Percentiles rank a stretch among this genome's conserved stretches.
phyloP scores from a whole-genome alignment of 495 filamentous ascomycete species.

The Podospora comata region DNA sequence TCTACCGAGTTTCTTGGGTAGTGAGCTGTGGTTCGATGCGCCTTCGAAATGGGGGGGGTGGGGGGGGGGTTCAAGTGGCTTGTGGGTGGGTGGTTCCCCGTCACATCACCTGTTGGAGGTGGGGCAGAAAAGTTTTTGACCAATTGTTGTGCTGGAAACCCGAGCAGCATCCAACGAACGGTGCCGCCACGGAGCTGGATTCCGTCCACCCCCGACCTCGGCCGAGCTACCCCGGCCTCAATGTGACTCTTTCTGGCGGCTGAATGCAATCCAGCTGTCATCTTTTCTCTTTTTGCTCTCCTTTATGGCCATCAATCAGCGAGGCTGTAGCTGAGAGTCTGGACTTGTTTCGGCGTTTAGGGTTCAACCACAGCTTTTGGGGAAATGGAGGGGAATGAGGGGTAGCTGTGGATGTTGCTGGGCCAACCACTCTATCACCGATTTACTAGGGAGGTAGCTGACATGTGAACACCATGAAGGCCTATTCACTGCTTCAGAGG shows the following conservation, averaged over 20 bases:
- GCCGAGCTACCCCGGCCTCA: slow-evolving; percentile 14
- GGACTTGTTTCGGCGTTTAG: not conserved
- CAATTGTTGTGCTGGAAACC: not conserved
- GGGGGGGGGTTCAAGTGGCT: not conserved
- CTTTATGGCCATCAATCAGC: not conserved
- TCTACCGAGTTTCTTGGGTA: not conserved
- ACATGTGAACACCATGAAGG: not conserved
- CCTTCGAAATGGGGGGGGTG: not conserved
- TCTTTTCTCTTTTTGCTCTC: not conserved
- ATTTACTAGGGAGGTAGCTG: not conserved
- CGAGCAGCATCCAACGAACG: not conserved
- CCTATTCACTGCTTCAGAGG: not conserved
- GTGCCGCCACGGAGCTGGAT: slow-evolving; percentile 9
- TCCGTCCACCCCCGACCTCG: slow-evolving; percentile 21
- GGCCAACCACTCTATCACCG: not conserved
- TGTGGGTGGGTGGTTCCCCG: not conserved
- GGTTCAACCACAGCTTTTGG: not conserved
- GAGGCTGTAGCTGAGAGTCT: not conserved
- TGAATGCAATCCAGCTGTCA: slow-evolving; percentile 3
- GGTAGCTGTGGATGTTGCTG: not conserved
- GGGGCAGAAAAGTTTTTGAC: slow-evolving; percentile 17
- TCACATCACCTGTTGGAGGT: not conserved
- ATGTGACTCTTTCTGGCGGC: not conserved
- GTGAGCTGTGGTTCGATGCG: slow-evolving; percentile 3
- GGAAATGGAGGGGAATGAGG: not conserved